Evolutionary conservation across 2,329 filamentous ascomycete genomes (phyloP), one percentile per base, ranked within the genome.

Genomic region (Fusarium sp.): DNA sequence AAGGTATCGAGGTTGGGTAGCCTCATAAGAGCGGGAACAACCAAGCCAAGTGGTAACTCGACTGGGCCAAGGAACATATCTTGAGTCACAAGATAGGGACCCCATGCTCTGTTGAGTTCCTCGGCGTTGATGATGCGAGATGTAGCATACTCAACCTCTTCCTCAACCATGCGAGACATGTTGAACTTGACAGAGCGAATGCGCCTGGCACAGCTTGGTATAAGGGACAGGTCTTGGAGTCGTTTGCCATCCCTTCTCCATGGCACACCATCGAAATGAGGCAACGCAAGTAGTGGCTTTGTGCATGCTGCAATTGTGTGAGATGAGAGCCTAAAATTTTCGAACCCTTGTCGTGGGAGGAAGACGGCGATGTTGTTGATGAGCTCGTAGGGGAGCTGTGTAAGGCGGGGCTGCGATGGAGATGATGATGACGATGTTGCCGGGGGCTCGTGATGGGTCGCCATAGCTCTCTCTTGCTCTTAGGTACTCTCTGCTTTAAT

Each of bases 131-230:
- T 36, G 11, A 56, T 48, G 6, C 37, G 20, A 25, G 35, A 40
- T 15, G 42, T 36, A n/a, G 31, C 53, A 11, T 37, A 35, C n/a
- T 56, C 52, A 33, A 68, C 42, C 20, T 51, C 37, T 11, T 48
- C 55, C 18, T 62, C 40, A 15, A 47, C 40, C 23, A 69, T 53
- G 27, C 66, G 58, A 35, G 43, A 76, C 52, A 85, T 78, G 70
- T 83, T 83, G 70, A 85, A 78, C 58, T 79, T 81, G 61, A 84
- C 72, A 20, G 80, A 77, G 27, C 76, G 76, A 72, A 85, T 80
- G 58, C 76, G 77, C 41, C 72, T 72, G 49, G 79, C 78, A 31
- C 84, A 78, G 8, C 78, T 79, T 37, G 79, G 76, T 63, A 83
- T 77, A 51, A 74, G 72, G 17, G 83, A 80, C 56, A 86, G 82